phyloP scores from a whole-genome alignment of 768 basidiomycete species.

The Boletus reticulatus region DNA sequence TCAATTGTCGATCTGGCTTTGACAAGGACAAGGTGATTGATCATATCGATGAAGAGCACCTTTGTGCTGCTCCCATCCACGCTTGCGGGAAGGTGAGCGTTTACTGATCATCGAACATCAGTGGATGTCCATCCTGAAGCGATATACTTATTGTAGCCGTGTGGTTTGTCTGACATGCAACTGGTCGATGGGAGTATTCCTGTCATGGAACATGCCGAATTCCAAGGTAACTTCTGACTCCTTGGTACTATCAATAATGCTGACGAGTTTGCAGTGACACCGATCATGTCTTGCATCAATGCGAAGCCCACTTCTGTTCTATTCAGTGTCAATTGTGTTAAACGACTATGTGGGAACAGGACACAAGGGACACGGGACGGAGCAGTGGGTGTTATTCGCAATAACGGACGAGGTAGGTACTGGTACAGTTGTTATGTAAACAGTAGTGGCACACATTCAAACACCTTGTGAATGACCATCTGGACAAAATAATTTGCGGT shows the following conservation, averaged over 20 bases:
- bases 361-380: too few relatives aligned
- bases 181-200: conserved; percentile 34
- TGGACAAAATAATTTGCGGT: too few relatives aligned
- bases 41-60: conserved; percentile 48
- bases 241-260: not conserved
- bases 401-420: too few relatives aligned
- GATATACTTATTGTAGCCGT: conserved; percentile 33
- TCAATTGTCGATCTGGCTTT: not conserved
- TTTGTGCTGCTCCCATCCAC: conserved; percentile 52
- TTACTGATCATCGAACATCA: too few relatives aligned
- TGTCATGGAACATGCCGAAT: conserved; percentile 44
- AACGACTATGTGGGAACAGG: conserved; percentile 55
- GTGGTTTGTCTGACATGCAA: conserved; percentile 34
- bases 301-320: conserved; percentile 53
- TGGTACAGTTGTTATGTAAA: too few relatives aligned
- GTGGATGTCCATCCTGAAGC: not conserved
- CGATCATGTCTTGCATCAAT: conserved; percentile 46
- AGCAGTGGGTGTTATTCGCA: too few relatives aligned
- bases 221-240: conserved; percentile 34
- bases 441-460: too few relatives aligned
- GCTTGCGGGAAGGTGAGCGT: conserved; percentile 50
- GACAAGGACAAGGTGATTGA: conserved; percentile 37
- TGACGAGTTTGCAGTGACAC: conserved; percentile 35
- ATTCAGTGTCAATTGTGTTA: conserved; percentile 54
- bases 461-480: too few relatives aligned